Percentiles rank a stretch among this genome's conserved stretches.
Evolutionary conservation across 768 basidiomycete genomes (phyloP).

Genomic region (Auricularia sp.): DNA sequence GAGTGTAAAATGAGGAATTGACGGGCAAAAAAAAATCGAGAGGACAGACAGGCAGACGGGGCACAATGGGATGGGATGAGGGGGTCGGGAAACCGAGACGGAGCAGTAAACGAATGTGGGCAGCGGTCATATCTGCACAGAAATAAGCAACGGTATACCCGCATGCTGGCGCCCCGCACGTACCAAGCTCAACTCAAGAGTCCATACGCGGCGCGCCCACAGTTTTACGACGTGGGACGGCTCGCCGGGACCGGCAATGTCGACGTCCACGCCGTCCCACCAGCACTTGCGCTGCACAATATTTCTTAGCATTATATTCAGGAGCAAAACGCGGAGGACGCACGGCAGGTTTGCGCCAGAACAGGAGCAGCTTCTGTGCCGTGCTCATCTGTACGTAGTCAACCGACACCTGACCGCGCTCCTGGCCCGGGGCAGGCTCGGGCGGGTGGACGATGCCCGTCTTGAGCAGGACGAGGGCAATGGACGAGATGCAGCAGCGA

Average conservation of each 20-base stretch:
- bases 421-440: constrained; percentile 37
- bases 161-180: constrained; percentile 10
- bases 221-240: constrained; percentile 60
- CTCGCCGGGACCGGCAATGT: constrained; percentile 51
- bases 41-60: not conserved
- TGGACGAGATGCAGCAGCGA: constrained; percentile 95
- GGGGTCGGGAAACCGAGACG: not conserved
- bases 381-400: constrained; percentile 93
- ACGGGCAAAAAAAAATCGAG: not conserved
- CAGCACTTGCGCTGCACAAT: constrained; percentile 82
- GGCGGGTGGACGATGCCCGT: constrained; percentile 81
- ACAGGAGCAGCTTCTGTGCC: constrained; percentile 90
- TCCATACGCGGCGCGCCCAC: constrained; percentile 98
- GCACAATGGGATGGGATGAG: not conserved
- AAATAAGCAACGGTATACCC: not conserved
- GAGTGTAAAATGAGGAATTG: not conserved
- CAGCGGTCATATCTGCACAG: not conserved
- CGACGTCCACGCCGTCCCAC: constrained; percentile 97
- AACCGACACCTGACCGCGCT: constrained; percentile 58
- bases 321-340: constrained; percentile 23
- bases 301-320: not conserved
- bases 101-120: not conserved
- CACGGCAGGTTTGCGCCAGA: constrained; percentile 99
- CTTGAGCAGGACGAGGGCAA: constrained; percentile 93
- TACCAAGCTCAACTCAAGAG: constrained; percentile 90